Base-by-base conservation (phyloP, 352 stramenopile genomes). In the Pythium graminicola region DNA sequence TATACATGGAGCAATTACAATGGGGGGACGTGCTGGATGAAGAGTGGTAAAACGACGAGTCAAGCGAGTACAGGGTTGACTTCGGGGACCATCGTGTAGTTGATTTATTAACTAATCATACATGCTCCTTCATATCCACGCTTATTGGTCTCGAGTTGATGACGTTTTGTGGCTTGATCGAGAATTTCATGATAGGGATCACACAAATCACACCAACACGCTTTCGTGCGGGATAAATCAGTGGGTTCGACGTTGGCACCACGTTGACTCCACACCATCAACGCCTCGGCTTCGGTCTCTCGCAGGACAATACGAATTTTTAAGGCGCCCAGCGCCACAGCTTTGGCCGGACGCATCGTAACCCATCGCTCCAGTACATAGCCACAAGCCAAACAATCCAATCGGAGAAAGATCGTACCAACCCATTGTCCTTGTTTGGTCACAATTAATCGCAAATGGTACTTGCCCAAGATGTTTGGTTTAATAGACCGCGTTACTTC, bases 21-120 rank as follows among this genome's bases (percentile, higher is more conserved):
- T 17, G 45, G 53, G 33, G 57, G 57, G n/a, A 70, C 53, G 19
- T 66, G 62, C 44, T 70, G 57, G 62, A 44, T 69, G 27, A 69
- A 69, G 57, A 65, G 47, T 20, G 36, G 36, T n/a, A n/a, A n/a
- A n/a, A n/a, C n/a, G n/a, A n/a, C n/a, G n/a, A n/a, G n/a, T n/a
- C n/a, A n/a, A n/a, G n/a, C n/a, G n/a, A n/a, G n/a, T n/a, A n/a
- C n/a, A n/a, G n/a, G n/a, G n/a, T n/a, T n/a, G n/a, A n/a, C n/a
- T n/a, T n/a, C n/a, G n/a, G n/a, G n/a, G n/a, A n/a, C n/a, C n/a
- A n/a, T n/a, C n/a, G n/a, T n/a, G n/a, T n/a, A n/a, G n/a, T n/a
- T n/a, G n/a, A n/a, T n/a, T n/a, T n/a, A n/a, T n/a, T n/a, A n/a
- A n/a, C n/a, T n/a, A n/a, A n/a, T n/a, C n/a, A n/a, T n/a, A n/a